A percentile compares a stretch with the other conserved stretches of the same genome.
These are phyloP conservation scores for Grosmannia huntii DNA, from an alignment of 2,329 filamentous ascomycete genomes.

Conservation along the genomic window DNA sequence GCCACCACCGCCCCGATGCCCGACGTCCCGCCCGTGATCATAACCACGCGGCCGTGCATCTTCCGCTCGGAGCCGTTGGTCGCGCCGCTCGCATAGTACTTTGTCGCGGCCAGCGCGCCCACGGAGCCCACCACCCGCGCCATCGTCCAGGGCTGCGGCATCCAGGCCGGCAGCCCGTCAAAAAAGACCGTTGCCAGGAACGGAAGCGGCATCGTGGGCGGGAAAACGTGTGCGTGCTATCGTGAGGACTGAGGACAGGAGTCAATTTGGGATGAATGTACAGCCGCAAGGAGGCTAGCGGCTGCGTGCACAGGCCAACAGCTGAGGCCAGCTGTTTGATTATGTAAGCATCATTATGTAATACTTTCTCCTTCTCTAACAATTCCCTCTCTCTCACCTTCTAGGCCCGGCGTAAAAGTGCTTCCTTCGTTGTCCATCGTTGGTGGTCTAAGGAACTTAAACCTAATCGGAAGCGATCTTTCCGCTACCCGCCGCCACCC, in stretches of 20 bases:
- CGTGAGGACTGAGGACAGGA: not conserved
- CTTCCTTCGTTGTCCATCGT: too few relatives aligned
- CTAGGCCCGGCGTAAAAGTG: too few relatives aligned
- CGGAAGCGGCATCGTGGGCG: constrained; percentile 35
- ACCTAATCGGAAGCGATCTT: too few relatives aligned
- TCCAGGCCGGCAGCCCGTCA: constrained; percentile 36
- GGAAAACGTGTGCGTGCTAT: not conserved
- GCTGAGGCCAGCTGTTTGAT: too few relatives aligned
- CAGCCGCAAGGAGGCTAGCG: too few relatives aligned
- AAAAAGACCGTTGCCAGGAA: constrained; percentile 33
- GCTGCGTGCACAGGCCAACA: too few relatives aligned
- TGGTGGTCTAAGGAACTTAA: too few relatives aligned
- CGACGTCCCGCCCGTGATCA: constrained; percentile 90
- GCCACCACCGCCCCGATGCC: constrained; percentile 76
- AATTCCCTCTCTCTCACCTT: too few relatives aligned
- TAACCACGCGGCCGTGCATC: constrained; percentile 87
- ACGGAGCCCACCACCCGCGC: constrained; percentile 21
- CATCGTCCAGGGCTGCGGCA: constrained; percentile 30
- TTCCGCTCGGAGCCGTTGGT: constrained; percentile 62
- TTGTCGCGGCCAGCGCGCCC: constrained; percentile 31
- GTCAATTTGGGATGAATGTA: too few relatives aligned
- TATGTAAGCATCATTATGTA: too few relatives aligned
- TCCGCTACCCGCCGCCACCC: too few relatives aligned
- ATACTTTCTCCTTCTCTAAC: too few relatives aligned
- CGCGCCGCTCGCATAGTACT: constrained; percentile 67